Percentiles rank a stretch among this genome's conserved stretches.
Conservation (phyloP, 2,329 filamentous ascomycete species). For the Fusarium tuaranense region DNA sequence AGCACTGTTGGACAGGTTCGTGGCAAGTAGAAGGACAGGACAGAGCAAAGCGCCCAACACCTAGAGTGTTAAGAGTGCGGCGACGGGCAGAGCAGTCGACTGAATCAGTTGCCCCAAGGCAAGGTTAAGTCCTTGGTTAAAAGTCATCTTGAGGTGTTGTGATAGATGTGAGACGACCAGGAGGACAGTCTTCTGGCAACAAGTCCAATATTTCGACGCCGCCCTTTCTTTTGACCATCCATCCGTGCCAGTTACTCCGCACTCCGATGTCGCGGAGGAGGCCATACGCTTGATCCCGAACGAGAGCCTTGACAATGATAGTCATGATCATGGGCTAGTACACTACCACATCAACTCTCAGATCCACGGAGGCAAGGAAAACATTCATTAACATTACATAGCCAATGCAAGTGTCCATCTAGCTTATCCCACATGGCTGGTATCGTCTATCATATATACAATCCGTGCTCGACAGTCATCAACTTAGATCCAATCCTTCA, state of each 20-base stretch:
- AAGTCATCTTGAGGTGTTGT: neutral
- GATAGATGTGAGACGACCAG: neutral
- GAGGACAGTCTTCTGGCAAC: neutral
- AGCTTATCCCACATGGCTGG: conserved; percentile 32
- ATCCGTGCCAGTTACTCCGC: neutral
- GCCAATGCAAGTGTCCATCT: conserved; percentile 30
- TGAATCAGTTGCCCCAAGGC: conserved; percentile 12
- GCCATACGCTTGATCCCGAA: neutral
- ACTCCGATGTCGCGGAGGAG: neutral
- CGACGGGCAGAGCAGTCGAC: conserved; percentile 16
- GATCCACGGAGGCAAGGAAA: conserved; percentile 32
- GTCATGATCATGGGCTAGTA: neutral
- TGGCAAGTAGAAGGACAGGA: neutral
- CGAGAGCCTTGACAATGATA: neutral
- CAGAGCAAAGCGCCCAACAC: conserved; percentile 22
- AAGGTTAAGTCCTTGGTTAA: neutral
- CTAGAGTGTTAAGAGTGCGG: conserved; percentile 19
- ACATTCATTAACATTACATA: conserved; percentile 42
- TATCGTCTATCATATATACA: conserved; percentile 42
- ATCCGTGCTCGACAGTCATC: conserved; percentile 10
- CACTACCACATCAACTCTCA: conserved; percentile 13
- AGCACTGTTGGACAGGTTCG: neutral
- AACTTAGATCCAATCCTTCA: conserved; percentile 15
- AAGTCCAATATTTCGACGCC: neutral
- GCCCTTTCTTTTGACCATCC: neutral